Percentiles rank a stretch among this genome's conserved stretches.
Evolutionary conservation across 2,329 filamentous ascomycete genomes (phyloP).

Genomic region (Neopestalotiopsis clavispora): DNA sequence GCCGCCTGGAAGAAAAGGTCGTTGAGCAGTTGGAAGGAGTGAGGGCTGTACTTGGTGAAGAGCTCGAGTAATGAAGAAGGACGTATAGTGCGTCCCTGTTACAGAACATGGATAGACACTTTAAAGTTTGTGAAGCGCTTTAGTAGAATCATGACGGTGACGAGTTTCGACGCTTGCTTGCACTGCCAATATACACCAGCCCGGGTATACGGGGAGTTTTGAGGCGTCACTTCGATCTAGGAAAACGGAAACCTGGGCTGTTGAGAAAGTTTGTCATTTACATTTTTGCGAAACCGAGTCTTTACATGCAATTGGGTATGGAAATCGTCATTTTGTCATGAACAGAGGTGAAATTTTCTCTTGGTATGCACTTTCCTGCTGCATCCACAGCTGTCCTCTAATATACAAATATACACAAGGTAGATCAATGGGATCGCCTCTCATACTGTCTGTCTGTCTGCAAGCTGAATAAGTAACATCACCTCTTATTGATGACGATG

Average conservation of each 20-base stretch:
- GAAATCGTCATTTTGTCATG: not conserved
- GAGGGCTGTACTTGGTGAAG: constrained; percentile 58
- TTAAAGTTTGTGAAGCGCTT: not conserved
- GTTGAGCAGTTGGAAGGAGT: constrained; percentile 70
- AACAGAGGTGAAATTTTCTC: constrained; percentile 12
- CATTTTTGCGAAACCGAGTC: not conserved
- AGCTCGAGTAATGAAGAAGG: constrained; percentile 42
- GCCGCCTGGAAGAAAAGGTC: constrained; percentile 76
- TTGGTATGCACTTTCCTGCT: not conserved
- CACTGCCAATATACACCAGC: not conserved
- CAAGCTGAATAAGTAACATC: not conserved
- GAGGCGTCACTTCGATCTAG: constrained; percentile 5
- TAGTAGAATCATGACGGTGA: not conserved
- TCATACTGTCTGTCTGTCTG: not conserved
- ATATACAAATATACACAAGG: constrained; percentile 9
- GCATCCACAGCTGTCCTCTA: not conserved
- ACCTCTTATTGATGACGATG: not conserved
- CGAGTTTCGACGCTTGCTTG: not conserved
- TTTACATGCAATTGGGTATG: not conserved
- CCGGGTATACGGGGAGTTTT: not conserved
- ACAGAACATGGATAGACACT: not conserved
- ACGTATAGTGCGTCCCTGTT: not conserved
- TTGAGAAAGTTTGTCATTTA: not conserved
- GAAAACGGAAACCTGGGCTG: not conserved
- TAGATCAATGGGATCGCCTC: not conserved